phyloP scores from a whole-genome alignment of 1,284 basidiomycete species.

The Cryptococcus depauperatus region DNA sequence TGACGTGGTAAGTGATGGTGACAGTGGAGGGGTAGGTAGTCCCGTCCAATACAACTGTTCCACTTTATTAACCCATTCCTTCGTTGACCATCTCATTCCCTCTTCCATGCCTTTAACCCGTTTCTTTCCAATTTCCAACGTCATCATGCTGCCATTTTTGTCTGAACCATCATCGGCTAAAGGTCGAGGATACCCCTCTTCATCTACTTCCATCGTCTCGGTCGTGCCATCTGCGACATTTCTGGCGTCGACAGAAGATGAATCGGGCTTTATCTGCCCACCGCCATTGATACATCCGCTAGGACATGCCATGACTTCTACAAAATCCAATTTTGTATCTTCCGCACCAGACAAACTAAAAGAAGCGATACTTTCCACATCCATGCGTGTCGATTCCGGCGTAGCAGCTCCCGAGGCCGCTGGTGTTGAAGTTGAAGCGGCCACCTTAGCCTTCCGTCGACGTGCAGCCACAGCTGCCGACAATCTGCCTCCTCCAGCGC shows the following conservation, averaged over 20 bases:
- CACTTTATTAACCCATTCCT: conserved; percentile 68
- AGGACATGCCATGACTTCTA: conserved; percentile 99
- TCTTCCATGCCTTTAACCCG: conserved; percentile 40
- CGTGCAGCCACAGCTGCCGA: conserved; percentile 43
- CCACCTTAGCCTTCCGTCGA: conserved; percentile 40
- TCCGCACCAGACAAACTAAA: conserved; percentile 33
- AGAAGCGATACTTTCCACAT: conserved; percentile 18
- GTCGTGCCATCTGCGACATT: conserved; percentile 1
- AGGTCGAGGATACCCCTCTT: conserved; percentile 55
- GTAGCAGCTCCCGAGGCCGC: too few species aligned
- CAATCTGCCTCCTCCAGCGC: conserved; percentile 38
- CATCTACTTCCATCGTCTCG: conserved; percentile 45
- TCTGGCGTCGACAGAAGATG: background rate
- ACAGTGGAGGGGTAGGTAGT: conserved; percentile 52
- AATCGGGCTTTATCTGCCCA: conserved; percentile 68
- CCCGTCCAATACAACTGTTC: conserved; percentile 66
- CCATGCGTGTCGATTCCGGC: conserved; percentile 18
- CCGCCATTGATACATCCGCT: conserved; percentile 96
- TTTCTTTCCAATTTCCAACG: conserved; percentile 2
- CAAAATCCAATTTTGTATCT: conserved; percentile 74
- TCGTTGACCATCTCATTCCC: conserved; percentile 46
- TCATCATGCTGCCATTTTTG: conserved; percentile 3
- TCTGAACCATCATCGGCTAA: conserved; percentile 49
- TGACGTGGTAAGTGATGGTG: conserved; percentile 34
- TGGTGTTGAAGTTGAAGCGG: conserved; percentile 36